Percentiles rank a stretch among this genome's conserved stretches.
phyloP scores from a whole-genome alignment of 331 rosid genomes.

The Saraca asoca region DNA sequence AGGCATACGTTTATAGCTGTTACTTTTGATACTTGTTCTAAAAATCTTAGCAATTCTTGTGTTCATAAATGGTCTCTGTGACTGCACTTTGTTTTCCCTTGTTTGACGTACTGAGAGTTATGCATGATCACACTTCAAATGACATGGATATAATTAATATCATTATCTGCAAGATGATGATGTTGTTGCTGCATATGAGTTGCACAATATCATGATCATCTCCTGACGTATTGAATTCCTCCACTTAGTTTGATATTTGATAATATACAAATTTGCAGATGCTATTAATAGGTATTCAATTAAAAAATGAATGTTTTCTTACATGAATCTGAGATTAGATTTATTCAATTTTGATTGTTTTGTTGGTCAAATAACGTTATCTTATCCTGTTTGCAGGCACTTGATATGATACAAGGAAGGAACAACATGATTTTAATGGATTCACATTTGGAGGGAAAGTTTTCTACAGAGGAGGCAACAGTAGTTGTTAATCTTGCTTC shows the following conservation, averaged over 20 bases:
- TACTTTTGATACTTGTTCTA: conserved; percentile 5
- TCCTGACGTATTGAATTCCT: conserved; percentile 29
- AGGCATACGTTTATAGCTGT: background rate
- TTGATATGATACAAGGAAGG: conserved; percentile 94
- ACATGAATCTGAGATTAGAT: conserved; percentile 1
- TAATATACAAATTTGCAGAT: conserved; percentile 25
- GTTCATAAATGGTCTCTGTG: conserved; percentile 10
- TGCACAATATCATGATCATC: conserved; percentile 1
- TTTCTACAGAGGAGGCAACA: conserved; percentile 85
- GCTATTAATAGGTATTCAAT: conserved; percentile 22
- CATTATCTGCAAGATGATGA: conserved; percentile 14
- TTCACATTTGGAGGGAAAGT: conserved; percentile 95
- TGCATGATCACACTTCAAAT: background rate
- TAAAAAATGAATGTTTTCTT: conserved; percentile 27
- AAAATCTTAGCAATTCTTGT: conserved; percentile 6
- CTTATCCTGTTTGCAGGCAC: conserved; percentile 75
- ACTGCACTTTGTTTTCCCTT: background rate
- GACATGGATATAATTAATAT: conserved; percentile 1
- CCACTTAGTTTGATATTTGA: conserved; percentile 23
- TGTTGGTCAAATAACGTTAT: conserved; percentile 41
- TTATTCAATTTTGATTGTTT: conserved; percentile 13
- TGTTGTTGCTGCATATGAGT: background rate
- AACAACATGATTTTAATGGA: conserved; percentile 84
- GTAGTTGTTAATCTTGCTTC: conserved; percentile 95
- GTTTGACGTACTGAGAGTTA: background rate